Conservation (phyloP, 2,329 filamentous ascomycete genomes). For the Teratosphaeriaceae sp. region DNA sequence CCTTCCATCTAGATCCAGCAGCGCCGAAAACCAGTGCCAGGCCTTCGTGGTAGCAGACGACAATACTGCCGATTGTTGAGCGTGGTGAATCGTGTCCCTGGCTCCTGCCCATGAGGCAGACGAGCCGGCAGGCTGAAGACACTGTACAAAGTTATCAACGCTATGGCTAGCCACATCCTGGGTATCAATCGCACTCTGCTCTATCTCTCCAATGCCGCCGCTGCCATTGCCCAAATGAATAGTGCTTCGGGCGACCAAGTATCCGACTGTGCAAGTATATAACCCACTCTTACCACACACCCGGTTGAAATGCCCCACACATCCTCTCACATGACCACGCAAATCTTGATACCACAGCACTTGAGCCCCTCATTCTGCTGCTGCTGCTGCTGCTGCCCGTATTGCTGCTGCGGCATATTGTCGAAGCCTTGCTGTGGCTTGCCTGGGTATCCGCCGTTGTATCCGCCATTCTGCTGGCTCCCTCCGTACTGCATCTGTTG, state of each 20-base stretch:
- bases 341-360: slow-evolving; percentile 30
- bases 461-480: not conserved
- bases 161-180: not conserved
- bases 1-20: too few relatives aligned
- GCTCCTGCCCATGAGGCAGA: not conserved
- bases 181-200: not conserved
- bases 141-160: not conserved
- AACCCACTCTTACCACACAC: not conserved
- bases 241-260: not conserved
- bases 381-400: slow-evolving; percentile 31
- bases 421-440: slow-evolving; percentile 27
- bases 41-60: too few relatives aligned
- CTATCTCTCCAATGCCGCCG: not conserved
- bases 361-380: slow-evolving; percentile 22
- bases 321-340: slow-evolving; percentile 26
- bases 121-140: not conserved
- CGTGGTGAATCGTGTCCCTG: too few relatives aligned
- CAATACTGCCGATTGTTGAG: too few relatives aligned
- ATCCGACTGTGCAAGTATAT: not conserved
- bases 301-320: not conserved
- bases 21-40: too few relatives aligned
- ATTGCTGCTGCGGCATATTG: slow-evolving; percentile 42
- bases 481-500: slow-evolving; percentile 37
- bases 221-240: too few relatives aligned
- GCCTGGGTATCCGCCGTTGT: slow-evolving; percentile 15